phyloP scores from a whole-genome alignment of 164 flowering plant genomes.

The Vitis rupestris region DNA sequence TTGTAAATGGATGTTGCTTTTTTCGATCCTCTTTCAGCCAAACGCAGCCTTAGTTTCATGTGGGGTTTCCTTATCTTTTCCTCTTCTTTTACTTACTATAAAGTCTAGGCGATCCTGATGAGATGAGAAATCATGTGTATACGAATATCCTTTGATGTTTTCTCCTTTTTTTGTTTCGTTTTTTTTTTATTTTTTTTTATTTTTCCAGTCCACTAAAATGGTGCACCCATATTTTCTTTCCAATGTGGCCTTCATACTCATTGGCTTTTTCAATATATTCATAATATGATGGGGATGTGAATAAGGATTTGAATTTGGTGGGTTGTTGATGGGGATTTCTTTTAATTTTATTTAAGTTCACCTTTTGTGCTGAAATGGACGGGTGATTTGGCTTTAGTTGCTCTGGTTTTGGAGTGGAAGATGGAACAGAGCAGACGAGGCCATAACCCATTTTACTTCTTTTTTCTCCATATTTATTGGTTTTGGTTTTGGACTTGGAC shows the following conservation, averaged over 20 bases:
- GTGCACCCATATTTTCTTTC: neutral
- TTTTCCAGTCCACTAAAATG: too few relatives aligned
- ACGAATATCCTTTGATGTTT: slow-evolving; percentile 1
- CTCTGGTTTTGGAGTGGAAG: slow-evolving; percentile 1
- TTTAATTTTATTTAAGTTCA: neutral
- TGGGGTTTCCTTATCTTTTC: slow-evolving; percentile 1
- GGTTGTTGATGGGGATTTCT: slow-evolving; percentile 7
- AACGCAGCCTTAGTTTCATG: slow-evolving; percentile 13
- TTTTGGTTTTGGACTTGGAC: slow-evolving; percentile 5
- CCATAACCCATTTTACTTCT: neutral
- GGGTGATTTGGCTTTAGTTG: slow-evolving; percentile 22
- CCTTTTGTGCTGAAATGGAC: slow-evolving; percentile 5
- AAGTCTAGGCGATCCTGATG: neutral
- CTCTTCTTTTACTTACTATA: neutral
- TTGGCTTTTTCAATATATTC: too few relatives aligned
- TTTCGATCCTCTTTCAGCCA: slow-evolving; percentile 17
- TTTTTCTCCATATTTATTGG: slow-evolving; percentile 2
- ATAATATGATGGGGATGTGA: slow-evolving; percentile 3
- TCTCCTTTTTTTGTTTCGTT: too few relatives aligned
- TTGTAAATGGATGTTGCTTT: slow-evolving; percentile 33
- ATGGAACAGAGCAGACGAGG: neutral
- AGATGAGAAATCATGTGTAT: neutral
- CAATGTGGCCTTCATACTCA: too few relatives aligned
- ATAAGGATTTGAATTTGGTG: slow-evolving; percentile 6
- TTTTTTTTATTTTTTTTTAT: too few relatives aligned